Evolutionary conservation across 257 asterid genomes (phyloP).

Genomic region (Linaria vulgaris): DNA sequence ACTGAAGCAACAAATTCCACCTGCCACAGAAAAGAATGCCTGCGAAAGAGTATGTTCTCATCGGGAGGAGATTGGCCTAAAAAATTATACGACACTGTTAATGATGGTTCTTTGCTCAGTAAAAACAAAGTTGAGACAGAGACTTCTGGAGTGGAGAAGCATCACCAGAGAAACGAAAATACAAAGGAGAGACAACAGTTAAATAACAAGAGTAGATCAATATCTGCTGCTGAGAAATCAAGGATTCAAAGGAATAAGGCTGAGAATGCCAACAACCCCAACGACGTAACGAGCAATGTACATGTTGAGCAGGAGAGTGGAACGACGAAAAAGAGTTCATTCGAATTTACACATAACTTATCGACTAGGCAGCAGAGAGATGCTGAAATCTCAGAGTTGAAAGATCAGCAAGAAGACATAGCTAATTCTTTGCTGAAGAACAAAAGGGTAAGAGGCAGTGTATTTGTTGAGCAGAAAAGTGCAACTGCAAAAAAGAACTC

Average conservation of each 20-base stretch:
- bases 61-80: conserved; percentile 41
- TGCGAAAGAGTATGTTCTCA: conserved; percentile 35
- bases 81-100: conserved; percentile 36
- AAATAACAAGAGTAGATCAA: conserved; percentile 34
- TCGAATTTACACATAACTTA: conserved; percentile 28
- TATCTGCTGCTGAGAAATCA: conserved; percentile 38
- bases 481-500: no score
- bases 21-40: conserved; percentile 34
- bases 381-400: conserved; percentile 34
- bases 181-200: conserved; percentile 40
- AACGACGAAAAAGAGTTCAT: conserved; percentile 29
- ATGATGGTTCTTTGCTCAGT: conserved; percentile 41
- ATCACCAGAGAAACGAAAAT: conserved; percentile 32
- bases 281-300: conserved; percentile 31
- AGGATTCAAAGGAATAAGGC: conserved; percentile 30
- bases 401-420: conserved; percentile 35
- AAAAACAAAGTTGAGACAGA: conserved; percentile 38
- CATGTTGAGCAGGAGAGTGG: conserved; percentile 36
- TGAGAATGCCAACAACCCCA: conserved; percentile 30
- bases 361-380: conserved; percentile 31
- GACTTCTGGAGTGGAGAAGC: conserved; percentile 35
- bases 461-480: no score
- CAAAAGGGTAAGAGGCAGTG: no score
- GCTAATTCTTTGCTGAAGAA: conserved; percentile 33
- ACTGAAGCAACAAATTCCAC: conserved; percentile 34